Percentiles rank a stretch among this genome's conserved stretches.
These are phyloP conservation scores for Penicillium sp. DNA, from an alignment of 2,329 filamentous ascomycete species.

Conservation along the genomic window DNA sequence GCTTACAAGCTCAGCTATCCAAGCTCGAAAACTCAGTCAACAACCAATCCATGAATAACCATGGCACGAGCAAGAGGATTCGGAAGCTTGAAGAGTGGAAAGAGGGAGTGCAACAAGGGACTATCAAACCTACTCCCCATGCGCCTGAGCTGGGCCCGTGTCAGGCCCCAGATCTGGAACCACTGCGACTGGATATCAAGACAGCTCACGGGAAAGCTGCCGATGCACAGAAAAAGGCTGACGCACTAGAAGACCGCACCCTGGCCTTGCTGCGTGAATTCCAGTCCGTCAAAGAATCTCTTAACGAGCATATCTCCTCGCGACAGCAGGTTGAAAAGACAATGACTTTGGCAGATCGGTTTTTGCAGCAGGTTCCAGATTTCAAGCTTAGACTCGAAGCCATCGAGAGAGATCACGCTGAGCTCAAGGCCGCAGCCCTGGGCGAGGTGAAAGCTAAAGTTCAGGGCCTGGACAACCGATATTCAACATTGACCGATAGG, in stretches of 20 bases:
- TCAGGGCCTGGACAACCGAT: neutral
- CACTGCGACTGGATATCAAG: neutral
- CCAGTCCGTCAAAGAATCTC: neutral
- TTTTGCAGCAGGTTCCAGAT: neutral
- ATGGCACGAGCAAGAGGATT: neutral
- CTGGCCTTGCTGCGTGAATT: neutral
- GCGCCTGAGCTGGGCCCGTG: neutral
- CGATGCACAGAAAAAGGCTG: neutral
- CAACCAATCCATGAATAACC: slow-evolving; percentile 1
- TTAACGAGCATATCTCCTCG: neutral
- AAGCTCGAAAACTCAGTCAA: slow-evolving; percentile 5
- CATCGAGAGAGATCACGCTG: neutral
- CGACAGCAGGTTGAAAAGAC: neutral
- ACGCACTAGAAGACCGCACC: neutral
- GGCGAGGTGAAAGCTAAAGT: neutral
- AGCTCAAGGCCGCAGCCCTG: neutral
- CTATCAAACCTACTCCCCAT: neutral
- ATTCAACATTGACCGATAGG: neutral
- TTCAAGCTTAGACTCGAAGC: neutral
- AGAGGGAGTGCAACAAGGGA: neutral
- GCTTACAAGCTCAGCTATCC: neutral
- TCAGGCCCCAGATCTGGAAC: slow-evolving; percentile 1
- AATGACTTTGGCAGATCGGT: neutral
- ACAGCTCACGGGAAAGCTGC: neutral
- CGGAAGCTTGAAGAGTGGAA: slow-evolving; percentile 2